Conservation (phyloP, 805 yeast genomes). For the Torulaspora quercuum region DNA sequence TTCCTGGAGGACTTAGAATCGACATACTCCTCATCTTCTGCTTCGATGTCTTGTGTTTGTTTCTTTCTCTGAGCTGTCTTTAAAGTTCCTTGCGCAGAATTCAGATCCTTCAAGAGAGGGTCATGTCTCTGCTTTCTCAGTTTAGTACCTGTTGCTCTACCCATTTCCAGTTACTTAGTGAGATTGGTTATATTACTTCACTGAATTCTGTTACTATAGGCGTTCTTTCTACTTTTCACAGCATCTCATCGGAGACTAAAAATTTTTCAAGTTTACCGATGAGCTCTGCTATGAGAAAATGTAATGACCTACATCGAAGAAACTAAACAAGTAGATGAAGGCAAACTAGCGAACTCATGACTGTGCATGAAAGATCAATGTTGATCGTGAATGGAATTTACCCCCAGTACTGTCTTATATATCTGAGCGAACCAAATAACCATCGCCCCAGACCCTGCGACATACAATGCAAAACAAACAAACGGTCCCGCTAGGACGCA, state of each 20-base stretch:
- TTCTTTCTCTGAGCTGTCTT: slow-evolving; percentile 42
- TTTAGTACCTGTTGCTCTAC: slow-evolving; percentile 54
- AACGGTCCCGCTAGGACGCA: slow-evolving; percentile 13
- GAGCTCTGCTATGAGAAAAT: slow-evolving; percentile 5
- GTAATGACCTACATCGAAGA: neutral
- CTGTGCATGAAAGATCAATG: neutral
- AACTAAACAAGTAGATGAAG: neutral
- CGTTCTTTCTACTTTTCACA: neutral
- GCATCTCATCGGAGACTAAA: slow-evolving; percentile 16
- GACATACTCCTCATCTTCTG: slow-evolving; percentile 54
- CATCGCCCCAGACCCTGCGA: slow-evolving; percentile 15
- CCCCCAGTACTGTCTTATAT: slow-evolving; percentile 7
- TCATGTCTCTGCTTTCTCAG: slow-evolving; percentile 65
- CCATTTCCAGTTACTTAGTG: slow-evolving; percentile 45
- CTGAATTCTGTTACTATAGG: neutral
- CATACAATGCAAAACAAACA: slow-evolving; percentile 14
- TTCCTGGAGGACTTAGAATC: slow-evolving; percentile 82
- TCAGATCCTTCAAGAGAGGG: slow-evolving; percentile 74
- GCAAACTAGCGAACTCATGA: neutral
- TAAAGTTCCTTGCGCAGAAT: slow-evolving; percentile 70
- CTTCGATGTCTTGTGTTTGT: slow-evolving; percentile 37
- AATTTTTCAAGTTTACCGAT: slow-evolving; percentile 15
- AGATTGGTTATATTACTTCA: neutral
- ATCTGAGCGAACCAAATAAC: slow-evolving; percentile 15
- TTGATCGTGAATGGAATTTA: neutral